Evolutionary conservation across 495 filamentous ascomycete species (phyloP), one percentile per base, ranked within the genome.

Genomic region (Viridothelium virens): DNA sequence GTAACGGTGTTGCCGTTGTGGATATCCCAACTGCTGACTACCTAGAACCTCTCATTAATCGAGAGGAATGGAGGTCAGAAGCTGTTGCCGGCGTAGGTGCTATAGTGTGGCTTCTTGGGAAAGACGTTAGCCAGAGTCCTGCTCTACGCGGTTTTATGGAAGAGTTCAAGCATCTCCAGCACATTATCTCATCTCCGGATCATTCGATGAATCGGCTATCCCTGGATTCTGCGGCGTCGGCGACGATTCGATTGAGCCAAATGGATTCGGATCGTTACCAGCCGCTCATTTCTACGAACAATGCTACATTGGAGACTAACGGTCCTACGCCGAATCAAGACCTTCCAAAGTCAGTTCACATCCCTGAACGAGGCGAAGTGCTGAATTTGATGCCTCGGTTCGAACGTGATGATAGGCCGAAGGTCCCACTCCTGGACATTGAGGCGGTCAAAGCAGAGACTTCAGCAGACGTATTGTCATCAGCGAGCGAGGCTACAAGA

Each of bases 71-170:
- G 89, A 78, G 79, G 25, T 72, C 80, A 36, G 75, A 82, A 14
- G 79, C 96, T 16, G 90, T 89, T 75, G 74, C 77, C 16, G 85
- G 86, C 59, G 71, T 98, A 56, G 77, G 81, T 36, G 85, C 80
- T 37, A 85, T 95, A 37, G 81, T 92, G 65, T 98, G 92, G 92
- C 89, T 90, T 63, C 80, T 96, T 6, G 89, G 89, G 2, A 78
- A 79, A 14, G 86, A 84, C 0, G 81, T 96, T n/a, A 77, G 78
- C 11, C 74, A 82, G 2, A 81, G 94, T 70, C 73, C 80, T 7
- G 79, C 79, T 53, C 70, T 97, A 14, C 79, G 77, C 37, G 72
- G 83, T 16, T 97, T 96, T 71, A 89, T 96, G 74, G 70, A 81
- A 46, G 76, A 79, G 16, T 83, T 83, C 72, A 72, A 79, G 1